Base-by-base conservation (phyloP, 73 alveolate species). In the Paramecium bursaria region DNA sequence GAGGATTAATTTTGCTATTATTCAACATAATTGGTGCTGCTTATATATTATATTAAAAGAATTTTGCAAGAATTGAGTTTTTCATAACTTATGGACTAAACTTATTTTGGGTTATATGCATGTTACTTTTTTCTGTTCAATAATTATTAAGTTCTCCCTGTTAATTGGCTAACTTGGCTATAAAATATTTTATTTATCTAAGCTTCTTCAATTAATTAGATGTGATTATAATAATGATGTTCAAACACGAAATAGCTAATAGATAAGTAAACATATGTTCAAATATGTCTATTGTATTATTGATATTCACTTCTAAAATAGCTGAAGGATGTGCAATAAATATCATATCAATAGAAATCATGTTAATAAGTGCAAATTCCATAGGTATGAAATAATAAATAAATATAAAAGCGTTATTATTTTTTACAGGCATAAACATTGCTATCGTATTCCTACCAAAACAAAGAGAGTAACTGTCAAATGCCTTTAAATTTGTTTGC, bases 11-110 rank as follows among this genome's bases (percentile, higher is more conserved):
- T 15, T 17, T 67, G 21, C 27, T 67, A 42, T 23, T 67, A 9
- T 67, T 67, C 44, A 67, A 67, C 19, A 21, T 3, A 14, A 47
- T 67, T 14, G 33, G 60, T 5, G 82, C 82, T 11, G 26, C 57
- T 39, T 67, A 67, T 35, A 67, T 67, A n/a, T 47, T 67, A 3
- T 67, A 67, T 14, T 67, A 67, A 14, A 67, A 67, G 60, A 53
- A 67, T 42, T 67, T 67, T 35, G 82, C 44, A 4, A 67, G 82
- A 67, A 67, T 67, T 67, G 82, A 67, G 27, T 67, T 31, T 26
- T 67, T 67, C 21, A 67, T 67, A 39, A 42, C 82, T 42, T 67
- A 67, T 42, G 54, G 60, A 67, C 22, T 67, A 10, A 67, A 67
- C 44, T 5, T 67, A 10, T 33, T 67, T 4, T 42, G 26, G 49